Evolutionary conservation across 257 asterid genomes (phyloP).

Genomic region (Ocimum tenuiflorum): DNA sequence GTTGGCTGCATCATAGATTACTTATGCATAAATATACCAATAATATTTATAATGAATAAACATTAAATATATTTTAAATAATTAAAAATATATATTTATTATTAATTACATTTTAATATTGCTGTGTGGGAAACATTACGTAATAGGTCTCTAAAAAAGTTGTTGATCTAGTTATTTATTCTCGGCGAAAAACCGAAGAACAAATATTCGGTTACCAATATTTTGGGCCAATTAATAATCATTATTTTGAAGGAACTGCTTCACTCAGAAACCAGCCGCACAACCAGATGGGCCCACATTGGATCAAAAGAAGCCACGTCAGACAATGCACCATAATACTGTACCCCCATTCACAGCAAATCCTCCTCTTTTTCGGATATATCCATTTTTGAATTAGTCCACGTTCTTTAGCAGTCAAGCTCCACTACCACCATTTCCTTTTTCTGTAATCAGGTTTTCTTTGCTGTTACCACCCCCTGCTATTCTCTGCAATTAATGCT

Average conservation of each 20-base stretch:
- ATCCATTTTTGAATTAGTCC: conserved; percentile 3
- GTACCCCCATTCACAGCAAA: neutral
- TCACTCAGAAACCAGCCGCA: conserved; percentile 16
- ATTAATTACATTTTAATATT: too few relatives aligned
- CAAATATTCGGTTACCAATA: conserved; percentile 12
- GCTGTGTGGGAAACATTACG: too few relatives aligned
- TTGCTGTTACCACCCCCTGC: conserved; percentile 9
- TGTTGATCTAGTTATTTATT: neutral
- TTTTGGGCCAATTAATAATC: neutral
- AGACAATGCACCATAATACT: neutral
- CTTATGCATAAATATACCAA: too few relatives aligned
- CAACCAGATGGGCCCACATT: conserved; percentile 3
- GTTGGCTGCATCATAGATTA: too few relatives aligned
- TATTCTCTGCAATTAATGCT: conserved; percentile 4
- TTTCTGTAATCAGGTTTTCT: neutral
- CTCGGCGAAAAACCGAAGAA: neutral
- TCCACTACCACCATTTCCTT: neutral
- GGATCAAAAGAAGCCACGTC: conserved; percentile 2
- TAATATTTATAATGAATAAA: too few relatives aligned
- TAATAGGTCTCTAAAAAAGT: too few relatives aligned
- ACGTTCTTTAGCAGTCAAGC: neutral
- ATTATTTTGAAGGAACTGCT: neutral
- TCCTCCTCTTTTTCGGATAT: neutral
- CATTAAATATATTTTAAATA: too few relatives aligned
- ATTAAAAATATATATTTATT: too few relatives aligned